Evolutionary conservation across 1,139 yeast genomes (phyloP).

Genomic region (Scheffersomyces insectosa): DNA sequence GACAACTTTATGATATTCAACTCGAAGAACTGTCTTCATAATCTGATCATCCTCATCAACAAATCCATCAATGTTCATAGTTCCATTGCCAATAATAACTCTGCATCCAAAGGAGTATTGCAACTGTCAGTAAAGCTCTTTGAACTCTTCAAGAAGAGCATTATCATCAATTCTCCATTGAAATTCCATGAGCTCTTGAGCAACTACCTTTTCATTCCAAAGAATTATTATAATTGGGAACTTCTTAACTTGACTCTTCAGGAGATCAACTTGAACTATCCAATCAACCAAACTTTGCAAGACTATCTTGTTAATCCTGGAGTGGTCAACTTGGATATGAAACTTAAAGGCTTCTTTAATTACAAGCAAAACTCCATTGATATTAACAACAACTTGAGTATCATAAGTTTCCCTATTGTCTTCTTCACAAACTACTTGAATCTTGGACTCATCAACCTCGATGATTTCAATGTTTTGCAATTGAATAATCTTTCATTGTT

Average conservation of each 20-base stretch:
- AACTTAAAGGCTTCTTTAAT: conserved; percentile 13
- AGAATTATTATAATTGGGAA: conserved; percentile 39
- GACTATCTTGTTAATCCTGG: conserved; percentile 9
- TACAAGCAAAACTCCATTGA: conserved; percentile 20
- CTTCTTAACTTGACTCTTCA: conserved; percentile 39
- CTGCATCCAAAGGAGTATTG: background rate
- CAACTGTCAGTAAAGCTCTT: conserved; percentile 17
- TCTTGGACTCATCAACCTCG: conserved; percentile 10
- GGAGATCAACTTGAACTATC: conserved; percentile 24
- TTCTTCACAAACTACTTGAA: conserved; percentile 34
- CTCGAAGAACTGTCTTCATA: conserved; percentile 44
- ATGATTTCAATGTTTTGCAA: conserved; percentile 13
- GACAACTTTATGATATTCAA: conserved; percentile 34
- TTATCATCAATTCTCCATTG: conserved; percentile 44
- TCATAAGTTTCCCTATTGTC: conserved; percentile 46
- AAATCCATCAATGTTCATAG: conserved; percentile 30
- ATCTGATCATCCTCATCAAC: conserved; percentile 47
- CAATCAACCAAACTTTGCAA: conserved; percentile 9
- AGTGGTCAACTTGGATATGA: conserved; percentile 22
- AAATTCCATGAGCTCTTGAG: conserved; percentile 46
- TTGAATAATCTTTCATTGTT: conserved; percentile 17
- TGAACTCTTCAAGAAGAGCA: conserved; percentile 43
- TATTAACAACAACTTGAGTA: conserved; percentile 22
- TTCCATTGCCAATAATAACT: background rate
- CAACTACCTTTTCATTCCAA: conserved; percentile 42